Conservation (phyloP, 208 protist species). For the Crithidia bombi region DNA sequence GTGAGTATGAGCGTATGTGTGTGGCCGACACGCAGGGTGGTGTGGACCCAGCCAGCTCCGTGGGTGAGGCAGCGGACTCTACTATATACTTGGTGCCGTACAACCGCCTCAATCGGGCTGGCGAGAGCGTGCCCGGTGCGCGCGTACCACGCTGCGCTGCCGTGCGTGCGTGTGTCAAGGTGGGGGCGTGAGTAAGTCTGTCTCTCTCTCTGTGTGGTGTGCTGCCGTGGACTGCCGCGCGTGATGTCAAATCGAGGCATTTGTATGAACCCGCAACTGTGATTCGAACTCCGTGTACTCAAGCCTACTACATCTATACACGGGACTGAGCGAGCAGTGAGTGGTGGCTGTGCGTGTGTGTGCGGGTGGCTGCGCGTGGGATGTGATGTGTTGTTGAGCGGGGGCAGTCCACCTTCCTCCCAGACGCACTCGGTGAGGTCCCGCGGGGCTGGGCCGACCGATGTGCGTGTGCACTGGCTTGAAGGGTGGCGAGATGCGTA, state of each 20-base stretch:
- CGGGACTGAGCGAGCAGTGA: conserved; percentile 37
- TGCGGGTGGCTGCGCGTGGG: conserved; percentile 3
- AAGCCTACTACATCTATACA: conserved; percentile 52
- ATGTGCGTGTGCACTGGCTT: conserved; percentile 10
- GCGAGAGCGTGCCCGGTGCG: conserved; percentile 12
- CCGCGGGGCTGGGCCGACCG: not conserved
- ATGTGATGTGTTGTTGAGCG: conserved; percentile 25
- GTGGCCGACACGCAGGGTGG: not conserved
- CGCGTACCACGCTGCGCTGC: too few relatives aligned
- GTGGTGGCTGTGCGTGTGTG: conserved; percentile 9
- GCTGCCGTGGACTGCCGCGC: not conserved
- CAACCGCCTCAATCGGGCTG: conserved; percentile 35
- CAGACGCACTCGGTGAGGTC: not conserved
- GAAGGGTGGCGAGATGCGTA: not conserved
- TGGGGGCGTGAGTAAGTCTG: not conserved
- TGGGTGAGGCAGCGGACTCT: conserved; percentile 39
- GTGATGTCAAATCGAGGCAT: conserved; percentile 41
- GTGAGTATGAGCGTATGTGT: not conserved
- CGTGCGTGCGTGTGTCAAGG: conserved; percentile 17
- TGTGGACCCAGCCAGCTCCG: conserved; percentile 17
- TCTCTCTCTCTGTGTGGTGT: conserved; percentile 13
- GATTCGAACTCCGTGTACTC: conserved; percentile 59
- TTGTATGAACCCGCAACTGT: conserved; percentile 59
- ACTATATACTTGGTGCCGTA: conserved; percentile 27
- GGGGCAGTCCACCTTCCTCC: conserved; percentile 14